Percentiles rank a stretch among this genome's conserved stretches.
Evolutionary conservation across 2,329 filamentous ascomycete species (phyloP).

Genomic region (Fusarium bactridioides): DNA sequence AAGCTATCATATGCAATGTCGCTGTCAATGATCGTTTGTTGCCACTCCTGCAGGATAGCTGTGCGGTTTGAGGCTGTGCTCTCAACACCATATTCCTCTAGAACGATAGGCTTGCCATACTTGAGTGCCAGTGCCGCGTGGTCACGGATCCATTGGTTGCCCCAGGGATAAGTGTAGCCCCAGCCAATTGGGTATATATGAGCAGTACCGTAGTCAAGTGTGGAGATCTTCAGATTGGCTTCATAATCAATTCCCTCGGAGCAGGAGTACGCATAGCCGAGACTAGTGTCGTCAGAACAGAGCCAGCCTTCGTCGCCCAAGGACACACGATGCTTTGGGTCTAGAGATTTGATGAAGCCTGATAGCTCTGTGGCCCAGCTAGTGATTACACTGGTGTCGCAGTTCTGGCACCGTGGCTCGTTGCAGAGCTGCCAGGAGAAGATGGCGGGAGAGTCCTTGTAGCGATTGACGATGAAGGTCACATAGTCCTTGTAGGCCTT

Average conservation of each 20-base stretch:
- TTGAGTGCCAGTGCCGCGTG: background rate
- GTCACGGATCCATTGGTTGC: conserved; percentile 2
- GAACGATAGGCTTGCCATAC: background rate
- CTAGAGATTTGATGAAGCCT: background rate
- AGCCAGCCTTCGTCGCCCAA: background rate
- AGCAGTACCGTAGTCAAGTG: background rate
- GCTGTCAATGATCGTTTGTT: background rate
- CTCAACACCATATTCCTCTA: background rate
- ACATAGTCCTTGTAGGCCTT: background rate
- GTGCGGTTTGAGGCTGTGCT: background rate
- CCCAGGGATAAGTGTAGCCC: background rate
- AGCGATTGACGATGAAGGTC: background rate
- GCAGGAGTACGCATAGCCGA: background rate
- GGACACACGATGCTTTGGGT: background rate
- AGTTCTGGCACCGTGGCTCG: background rate
- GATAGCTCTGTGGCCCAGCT: background rate
- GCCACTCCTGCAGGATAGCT: background rate
- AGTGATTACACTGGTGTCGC: background rate
- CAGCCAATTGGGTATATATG: conserved; percentile 2
- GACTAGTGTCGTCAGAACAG: background rate
- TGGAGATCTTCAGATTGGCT: background rate
- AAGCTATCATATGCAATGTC: background rate
- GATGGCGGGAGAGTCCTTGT: background rate
- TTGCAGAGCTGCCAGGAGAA: conserved; percentile 5
- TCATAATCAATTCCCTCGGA: background rate